Percentiles rank a stretch among this genome's conserved stretches.
These are phyloP conservation scores for Magnaporthiopsis rhizophila DNA, from an alignment of 2,329 filamentous ascomycete species.

Conservation along the genomic window DNA sequence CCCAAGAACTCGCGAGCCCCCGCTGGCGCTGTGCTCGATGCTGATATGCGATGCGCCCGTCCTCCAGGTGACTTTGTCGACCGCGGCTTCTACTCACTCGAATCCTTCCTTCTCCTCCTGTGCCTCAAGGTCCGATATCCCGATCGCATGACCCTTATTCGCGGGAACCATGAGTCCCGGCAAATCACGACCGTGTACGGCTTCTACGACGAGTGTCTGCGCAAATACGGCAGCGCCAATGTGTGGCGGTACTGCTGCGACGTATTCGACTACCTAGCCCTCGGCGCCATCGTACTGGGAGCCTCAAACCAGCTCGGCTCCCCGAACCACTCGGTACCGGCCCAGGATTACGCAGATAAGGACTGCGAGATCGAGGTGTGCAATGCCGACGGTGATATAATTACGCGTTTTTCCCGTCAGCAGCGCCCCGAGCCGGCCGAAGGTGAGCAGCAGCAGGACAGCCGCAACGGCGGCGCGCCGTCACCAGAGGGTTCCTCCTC, in stretches of 20 bases:
- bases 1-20: neutral
- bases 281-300: conserved; percentile 85
- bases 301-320: conserved; percentile 58
- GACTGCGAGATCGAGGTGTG: conserved; percentile 91
- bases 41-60: neutral
- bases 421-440: conserved; percentile 11
- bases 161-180: conserved; percentile 91
- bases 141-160: conserved; percentile 91
- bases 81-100: conserved; percentile 94
- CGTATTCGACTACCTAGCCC: conserved; percentile 91
- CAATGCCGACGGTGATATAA: conserved; percentile 72
- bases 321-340: conserved; percentile 34
- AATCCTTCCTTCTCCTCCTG: conserved; percentile 90
- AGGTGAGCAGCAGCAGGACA: conserved; percentile 19
- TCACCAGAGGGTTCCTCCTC: neutral
- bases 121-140: conserved; percentile 97
- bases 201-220: conserved; percentile 94
- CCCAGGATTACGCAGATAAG: conserved; percentile 47
- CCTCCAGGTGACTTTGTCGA: conserved; percentile 84
- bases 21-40: neutral
- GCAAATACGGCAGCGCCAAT: conserved; percentile 94
- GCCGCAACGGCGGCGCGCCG: conserved; percentile 8
- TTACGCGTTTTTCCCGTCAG: conserved; percentile 60
- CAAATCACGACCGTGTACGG: conserved; percentile 97
- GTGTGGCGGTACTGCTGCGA: conserved; percentile 98